Conservation (phyloP, 208 protist species). For the Crithidia acanthocephali region DNA sequence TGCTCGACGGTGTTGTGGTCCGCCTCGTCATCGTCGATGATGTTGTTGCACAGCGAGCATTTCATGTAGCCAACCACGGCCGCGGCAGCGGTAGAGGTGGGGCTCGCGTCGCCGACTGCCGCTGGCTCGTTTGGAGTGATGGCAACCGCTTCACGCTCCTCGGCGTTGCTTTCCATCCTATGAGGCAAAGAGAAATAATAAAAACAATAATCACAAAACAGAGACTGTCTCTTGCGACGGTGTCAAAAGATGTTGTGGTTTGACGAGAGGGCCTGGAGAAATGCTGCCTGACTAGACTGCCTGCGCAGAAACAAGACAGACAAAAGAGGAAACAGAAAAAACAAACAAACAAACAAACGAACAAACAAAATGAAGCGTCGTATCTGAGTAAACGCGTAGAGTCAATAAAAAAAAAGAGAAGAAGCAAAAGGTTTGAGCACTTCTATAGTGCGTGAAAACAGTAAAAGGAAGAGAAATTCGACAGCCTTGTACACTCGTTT, state of each 20-base stretch:
- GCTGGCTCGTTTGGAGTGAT: background rate
- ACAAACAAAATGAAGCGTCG: slow-evolving; percentile 2
- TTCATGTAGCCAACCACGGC: slow-evolving; percentile 19
- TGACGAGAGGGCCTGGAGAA: no score
- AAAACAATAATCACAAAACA: no score
- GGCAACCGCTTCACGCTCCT: background rate
- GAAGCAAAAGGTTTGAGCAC: no score
- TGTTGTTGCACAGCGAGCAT: slow-evolving; percentile 48
- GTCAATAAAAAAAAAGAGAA: no score
- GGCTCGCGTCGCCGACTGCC: background rate
- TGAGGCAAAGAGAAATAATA: no score
- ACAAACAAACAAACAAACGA: slow-evolving; percentile 22
- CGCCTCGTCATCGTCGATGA: slow-evolving; percentile 31
- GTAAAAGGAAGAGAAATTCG: no score
- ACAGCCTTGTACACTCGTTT: no score
- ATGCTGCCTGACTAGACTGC: no score
- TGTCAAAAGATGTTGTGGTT: no score
- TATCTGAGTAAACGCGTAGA: no score
- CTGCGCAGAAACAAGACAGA: background rate
- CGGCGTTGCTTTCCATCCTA: background rate
- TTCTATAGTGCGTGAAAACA: no score
- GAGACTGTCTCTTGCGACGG: no score
- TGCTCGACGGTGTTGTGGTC: slow-evolving; percentile 31
- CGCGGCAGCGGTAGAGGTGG: background rate
- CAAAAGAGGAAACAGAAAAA: slow-evolving; percentile 6